phyloP scores from a whole-genome alignment of 2,329 filamentous ascomycete genomes.

The Xylaria sp. region DNA sequence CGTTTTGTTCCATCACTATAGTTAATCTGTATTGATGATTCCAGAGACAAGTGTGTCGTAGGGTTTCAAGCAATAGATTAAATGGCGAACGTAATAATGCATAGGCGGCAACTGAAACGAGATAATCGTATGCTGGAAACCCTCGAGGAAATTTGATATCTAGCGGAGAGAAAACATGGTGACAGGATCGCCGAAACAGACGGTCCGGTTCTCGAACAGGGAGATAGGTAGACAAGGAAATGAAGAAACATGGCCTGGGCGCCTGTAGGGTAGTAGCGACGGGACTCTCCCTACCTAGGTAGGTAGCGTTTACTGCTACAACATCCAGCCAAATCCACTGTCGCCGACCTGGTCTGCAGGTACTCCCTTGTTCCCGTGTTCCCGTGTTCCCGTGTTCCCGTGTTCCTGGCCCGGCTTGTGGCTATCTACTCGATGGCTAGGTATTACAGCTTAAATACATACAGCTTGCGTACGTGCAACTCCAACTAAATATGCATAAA shows the following conservation, averaged over 20 bases:
- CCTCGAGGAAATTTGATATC: background rate
- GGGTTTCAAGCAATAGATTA: constrained; percentile 6
- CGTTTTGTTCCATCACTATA: constrained; percentile 7
- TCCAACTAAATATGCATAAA: background rate
- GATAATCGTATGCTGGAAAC: constrained; percentile 25
- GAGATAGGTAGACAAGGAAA: background rate
- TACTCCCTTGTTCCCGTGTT: constrained; percentile 10
- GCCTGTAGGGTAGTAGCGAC: background rate
- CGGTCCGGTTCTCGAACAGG: background rate
- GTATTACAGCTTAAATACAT: background rate
- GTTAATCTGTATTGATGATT: background rate
- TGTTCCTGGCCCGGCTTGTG: background rate
- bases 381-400: constrained; percentile 8
- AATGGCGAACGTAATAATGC: constrained; percentile 13
- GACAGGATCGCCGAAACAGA: background rate
- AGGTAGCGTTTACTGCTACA: constrained; percentile 1
- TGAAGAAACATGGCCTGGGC: background rate
- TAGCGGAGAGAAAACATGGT: background rate
- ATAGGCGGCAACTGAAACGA: constrained; percentile 28
- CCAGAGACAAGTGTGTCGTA: background rate
- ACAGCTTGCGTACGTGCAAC: background rate
- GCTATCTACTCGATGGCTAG: background rate
- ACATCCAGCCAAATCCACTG: background rate
- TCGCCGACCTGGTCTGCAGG: constrained; percentile 4
- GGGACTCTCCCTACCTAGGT: too few species aligned